A percentile compares a stretch with the other conserved stretches of the same genome.
Evolutionary conservation across 2,329 filamentous ascomycete genomes (phyloP).

Genomic region (Fusarium sp.): DNA sequence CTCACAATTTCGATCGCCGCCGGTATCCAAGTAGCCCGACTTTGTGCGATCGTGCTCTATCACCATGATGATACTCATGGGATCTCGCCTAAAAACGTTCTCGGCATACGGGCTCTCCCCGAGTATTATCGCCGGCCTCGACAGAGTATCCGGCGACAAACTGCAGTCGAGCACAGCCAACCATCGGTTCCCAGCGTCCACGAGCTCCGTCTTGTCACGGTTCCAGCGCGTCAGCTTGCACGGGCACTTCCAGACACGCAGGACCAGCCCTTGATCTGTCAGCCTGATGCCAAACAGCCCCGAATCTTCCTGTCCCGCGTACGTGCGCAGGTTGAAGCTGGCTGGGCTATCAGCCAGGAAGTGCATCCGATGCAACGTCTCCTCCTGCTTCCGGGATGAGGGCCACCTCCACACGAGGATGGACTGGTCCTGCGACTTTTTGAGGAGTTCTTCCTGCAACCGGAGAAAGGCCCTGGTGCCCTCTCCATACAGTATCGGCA

Average conservation of each 20-base stretch:
- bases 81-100: constrained; percentile 35
- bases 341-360: constrained; percentile 40
- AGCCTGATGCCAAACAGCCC: constrained; percentile 36
- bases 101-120: constrained; percentile 35
- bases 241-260: constrained; percentile 43
- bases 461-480: constrained; percentile 47
- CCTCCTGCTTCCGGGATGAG: constrained; percentile 19
- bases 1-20: constrained; percentile 31
- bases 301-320: constrained; percentile 40
- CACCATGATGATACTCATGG: constrained; percentile 41
- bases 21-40: constrained; percentile 36
- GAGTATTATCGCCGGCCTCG: constrained; percentile 40
- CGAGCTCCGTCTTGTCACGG: constrained; percentile 35
- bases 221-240: constrained; percentile 39
- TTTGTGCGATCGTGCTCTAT: constrained; percentile 40
- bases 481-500: constrained; percentile 51
- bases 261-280: constrained; percentile 38
- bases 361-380: constrained; percentile 36
- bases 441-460: constrained; percentile 50
- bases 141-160: constrained; percentile 40
- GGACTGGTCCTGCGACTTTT: constrained; percentile 47
- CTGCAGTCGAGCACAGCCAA: constrained; percentile 44
- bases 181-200: constrained; percentile 36
- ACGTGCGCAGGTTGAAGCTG: constrained; percentile 42
- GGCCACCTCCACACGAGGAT: constrained; percentile 47